phyloP scores from a whole-genome alignment of 805 yeast species.

The Wickerhamiella cacticola region DNA sequence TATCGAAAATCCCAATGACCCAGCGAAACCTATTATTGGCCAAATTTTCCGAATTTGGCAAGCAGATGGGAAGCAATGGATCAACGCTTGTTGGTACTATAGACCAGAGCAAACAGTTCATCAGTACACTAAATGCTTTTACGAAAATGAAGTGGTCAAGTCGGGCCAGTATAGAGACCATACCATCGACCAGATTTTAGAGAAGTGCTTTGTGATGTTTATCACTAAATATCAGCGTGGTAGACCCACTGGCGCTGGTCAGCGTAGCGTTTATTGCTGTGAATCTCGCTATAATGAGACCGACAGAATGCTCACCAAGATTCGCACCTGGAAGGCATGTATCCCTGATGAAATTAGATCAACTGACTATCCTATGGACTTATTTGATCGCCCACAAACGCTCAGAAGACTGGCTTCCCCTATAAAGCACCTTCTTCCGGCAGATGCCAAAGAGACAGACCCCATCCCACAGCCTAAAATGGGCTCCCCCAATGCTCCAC shows the following conservation, averaged over 20 bases:
- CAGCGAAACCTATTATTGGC: slow-evolving; percentile 80
- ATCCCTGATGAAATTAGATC: slow-evolving; percentile 92
- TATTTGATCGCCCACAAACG: slow-evolving; percentile 68
- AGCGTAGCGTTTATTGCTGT: slow-evolving; percentile 70
- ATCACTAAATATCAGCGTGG: slow-evolving; percentile 92
- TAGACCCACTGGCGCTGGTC: slow-evolving; percentile 66
- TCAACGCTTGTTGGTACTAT: slow-evolving; percentile 95
- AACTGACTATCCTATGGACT: slow-evolving; percentile 34
- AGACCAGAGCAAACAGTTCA: slow-evolving; percentile 98
- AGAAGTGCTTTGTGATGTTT: slow-evolving; percentile 89
- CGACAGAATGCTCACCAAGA: slow-evolving; percentile 82
- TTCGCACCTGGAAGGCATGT: slow-evolving; percentile 97
- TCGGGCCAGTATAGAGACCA: slow-evolving; percentile 96
- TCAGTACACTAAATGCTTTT: slow-evolving; percentile 75
- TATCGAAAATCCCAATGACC: slow-evolving; percentile 75
- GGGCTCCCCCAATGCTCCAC: slow-evolving; percentile 81
- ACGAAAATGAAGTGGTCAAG: slow-evolving; percentile 89
- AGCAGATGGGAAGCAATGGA: slow-evolving; percentile 65
- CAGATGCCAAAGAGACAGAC: slow-evolving; percentile 59
- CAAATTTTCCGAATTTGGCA: slow-evolving; percentile 92
- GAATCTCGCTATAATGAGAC: slow-evolving; percentile 88
- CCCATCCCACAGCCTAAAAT: slow-evolving; percentile 72
- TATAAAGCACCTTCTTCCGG: slow-evolving; percentile 60
- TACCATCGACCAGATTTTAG: slow-evolving; percentile 72
- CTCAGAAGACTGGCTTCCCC: slow-evolving; percentile 74